These are phyloP conservation scores for Pythium oligandrum DNA, from an alignment of 352 stramenopile genomes.

Conservation along the genomic window DNA sequence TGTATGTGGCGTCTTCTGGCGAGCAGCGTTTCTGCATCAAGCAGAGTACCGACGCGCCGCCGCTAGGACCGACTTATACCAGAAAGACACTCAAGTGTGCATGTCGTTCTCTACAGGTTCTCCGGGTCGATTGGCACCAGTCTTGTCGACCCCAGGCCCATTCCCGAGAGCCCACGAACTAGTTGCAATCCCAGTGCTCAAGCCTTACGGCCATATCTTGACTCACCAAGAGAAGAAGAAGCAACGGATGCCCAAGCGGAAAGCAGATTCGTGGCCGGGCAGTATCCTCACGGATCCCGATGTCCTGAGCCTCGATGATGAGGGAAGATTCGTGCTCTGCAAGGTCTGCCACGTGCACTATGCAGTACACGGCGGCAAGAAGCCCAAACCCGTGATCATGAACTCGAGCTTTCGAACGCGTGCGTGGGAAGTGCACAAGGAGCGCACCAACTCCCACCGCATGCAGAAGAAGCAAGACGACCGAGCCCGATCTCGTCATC, in stretches of 20 bases:
- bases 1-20: slow-evolving; percentile 18
- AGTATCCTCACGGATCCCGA: slow-evolving; percentile 65
- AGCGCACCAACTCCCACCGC: slow-evolving; percentile 74
- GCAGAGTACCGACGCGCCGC: too few species aligned
- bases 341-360: slow-evolving; percentile 83
- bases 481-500: neutral
- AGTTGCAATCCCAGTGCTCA: neutral
- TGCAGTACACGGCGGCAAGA: slow-evolving; percentile 75
- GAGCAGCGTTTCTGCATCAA: slow-evolving; percentile 9
- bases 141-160: too few species aligned
- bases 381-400: slow-evolving; percentile 78
- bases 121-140: too few species aligned
- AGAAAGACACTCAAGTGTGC: slow-evolving; percentile 8
- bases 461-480: slow-evolving; percentile 55
- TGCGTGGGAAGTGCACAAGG: slow-evolving; percentile 80
- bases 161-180: too few species aligned
- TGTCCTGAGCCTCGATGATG: slow-evolving; percentile 75
- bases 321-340: slow-evolving; percentile 72
- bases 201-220: slow-evolving; percentile 23
- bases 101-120: slow-evolving; percentile 19
- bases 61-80: too few species aligned
- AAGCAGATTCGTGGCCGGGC: slow-evolving; percentile 67
- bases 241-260: slow-evolving; percentile 62
- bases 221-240: slow-evolving; percentile 39
- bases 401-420: slow-evolving; percentile 77